Evolutionary conservation across 73 alveolate genomes (phyloP).

Genomic region (Paramecium primaurelia): DNA sequence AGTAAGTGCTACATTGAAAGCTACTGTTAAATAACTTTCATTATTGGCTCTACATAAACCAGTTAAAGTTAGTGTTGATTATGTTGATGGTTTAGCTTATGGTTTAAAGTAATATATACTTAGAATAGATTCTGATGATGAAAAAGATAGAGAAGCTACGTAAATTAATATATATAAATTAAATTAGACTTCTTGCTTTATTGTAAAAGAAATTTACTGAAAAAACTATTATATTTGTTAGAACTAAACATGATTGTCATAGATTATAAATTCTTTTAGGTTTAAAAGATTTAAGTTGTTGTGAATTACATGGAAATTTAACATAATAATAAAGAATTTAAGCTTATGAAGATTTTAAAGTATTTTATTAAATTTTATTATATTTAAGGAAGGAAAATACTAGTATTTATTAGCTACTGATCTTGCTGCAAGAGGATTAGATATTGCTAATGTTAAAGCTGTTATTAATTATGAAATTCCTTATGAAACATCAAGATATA

Average conservation of each 20-base stretch:
- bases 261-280: conserved; percentile 74
- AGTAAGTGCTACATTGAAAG: conserved; percentile 97
- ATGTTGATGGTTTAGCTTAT: conserved; percentile 40
- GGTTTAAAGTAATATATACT: conserved; percentile 46
- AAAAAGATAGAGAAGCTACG: conserved; percentile 54
- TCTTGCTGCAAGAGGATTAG: conserved; percentile 98
- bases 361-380: neutral
- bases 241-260: conserved; percentile 91
- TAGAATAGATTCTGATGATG: conserved; percentile 26
- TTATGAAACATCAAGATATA: conserved; percentile 87
- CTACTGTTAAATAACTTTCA: conserved; percentile 86
- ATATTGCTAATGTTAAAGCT: conserved; percentile 87
- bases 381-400: conserved; percentile 69
- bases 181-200: conserved; percentile 57
- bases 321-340: conserved; percentile 83
- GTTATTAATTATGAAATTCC: conserved; percentile 98
- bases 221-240: conserved; percentile 92
- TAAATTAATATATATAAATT: neutral
- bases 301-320: conserved; percentile 91
- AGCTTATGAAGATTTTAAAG: conserved; percentile 86
- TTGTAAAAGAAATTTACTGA: conserved; percentile 59
- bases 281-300: conserved; percentile 76
- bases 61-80: conserved; percentile 76
- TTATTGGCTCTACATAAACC: conserved; percentile 87
- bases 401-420: conserved; percentile 96